A percentile compares a stretch with the other conserved stretches of the same genome.
Conservation (phyloP, 768 basidiomycete genomes). For the Leucosporidium scottii region DNA sequence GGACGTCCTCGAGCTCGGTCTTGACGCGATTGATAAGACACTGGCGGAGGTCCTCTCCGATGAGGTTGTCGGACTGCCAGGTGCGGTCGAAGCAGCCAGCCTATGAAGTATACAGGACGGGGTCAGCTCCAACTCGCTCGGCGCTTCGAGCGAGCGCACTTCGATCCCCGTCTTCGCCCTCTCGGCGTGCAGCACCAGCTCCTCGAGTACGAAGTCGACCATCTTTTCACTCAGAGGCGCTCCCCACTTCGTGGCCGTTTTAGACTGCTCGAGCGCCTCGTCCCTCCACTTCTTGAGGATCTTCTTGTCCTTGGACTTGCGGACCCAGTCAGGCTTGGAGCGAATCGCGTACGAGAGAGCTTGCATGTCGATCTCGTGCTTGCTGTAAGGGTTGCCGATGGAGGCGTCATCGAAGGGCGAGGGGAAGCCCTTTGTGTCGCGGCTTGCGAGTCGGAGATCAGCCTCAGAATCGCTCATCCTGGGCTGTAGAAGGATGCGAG, state of each 20-base stretch:
- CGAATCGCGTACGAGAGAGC: slow-evolving; percentile 2
- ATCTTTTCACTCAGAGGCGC: slow-evolving; percentile 4
- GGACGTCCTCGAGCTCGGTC: slow-evolving; percentile 43
- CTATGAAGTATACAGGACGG: slow-evolving; percentile 1
- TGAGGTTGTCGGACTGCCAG: slow-evolving; percentile 41
- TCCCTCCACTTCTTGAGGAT: too few relatives aligned
- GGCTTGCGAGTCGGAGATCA: too few relatives aligned
- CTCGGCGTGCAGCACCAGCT: slow-evolving; percentile 1
- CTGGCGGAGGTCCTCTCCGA: slow-evolving; percentile 37
- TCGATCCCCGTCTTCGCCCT: background rate
- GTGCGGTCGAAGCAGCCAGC: slow-evolving; percentile 32
- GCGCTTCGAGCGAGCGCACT: background rate
- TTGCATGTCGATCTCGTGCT: background rate
- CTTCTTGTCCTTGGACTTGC: too few relatives aligned
- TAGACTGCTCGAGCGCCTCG: too few relatives aligned
- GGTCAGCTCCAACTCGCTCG: background rate
- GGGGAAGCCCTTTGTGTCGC: too few relatives aligned
- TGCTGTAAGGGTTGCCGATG: background rate
- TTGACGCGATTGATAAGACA: background rate
- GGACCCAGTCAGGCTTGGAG: background rate
- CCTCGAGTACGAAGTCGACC: slow-evolving; percentile 6
- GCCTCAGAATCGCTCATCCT: too few relatives aligned
- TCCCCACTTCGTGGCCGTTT: too few relatives aligned
- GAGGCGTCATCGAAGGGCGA: background rate
- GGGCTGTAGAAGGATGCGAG: too few relatives aligned